phyloP scores from a whole-genome alignment of 805 yeast species.

The Saccharomycopsis babjevae region DNA sequence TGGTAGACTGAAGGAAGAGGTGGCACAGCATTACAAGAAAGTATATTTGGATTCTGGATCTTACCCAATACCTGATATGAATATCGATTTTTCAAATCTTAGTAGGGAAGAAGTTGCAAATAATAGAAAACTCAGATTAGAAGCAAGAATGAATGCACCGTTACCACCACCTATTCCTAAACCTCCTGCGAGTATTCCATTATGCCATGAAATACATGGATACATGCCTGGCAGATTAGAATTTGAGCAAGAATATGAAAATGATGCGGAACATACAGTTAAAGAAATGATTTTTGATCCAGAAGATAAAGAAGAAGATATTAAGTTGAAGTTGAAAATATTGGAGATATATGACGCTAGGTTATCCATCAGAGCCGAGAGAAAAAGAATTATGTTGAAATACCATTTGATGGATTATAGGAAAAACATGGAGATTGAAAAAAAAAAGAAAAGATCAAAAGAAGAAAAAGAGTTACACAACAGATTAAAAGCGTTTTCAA shows the following conservation, averaged over 20 bases:
- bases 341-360: slow-evolving; percentile 85
- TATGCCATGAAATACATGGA: slow-evolving; percentile 95
- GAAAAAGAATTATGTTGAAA: slow-evolving; percentile 70
- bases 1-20: slow-evolving; percentile 84
- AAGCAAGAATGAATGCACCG: slow-evolving; percentile 59
- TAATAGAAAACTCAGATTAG: slow-evolving; percentile 60
- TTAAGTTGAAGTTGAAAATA: slow-evolving; percentile 79
- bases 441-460: slow-evolving; percentile 54
- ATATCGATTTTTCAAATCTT: slow-evolving; percentile 50
- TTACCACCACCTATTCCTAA: slow-evolving; percentile 77
- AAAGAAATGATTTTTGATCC: slow-evolving; percentile 95
- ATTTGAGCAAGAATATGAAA: slow-evolving; percentile 92
- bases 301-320: slow-evolving; percentile 81
- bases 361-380: slow-evolving; percentile 84
- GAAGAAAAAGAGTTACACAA: slow-evolving; percentile 81
- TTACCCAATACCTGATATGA: slow-evolving; percentile 87
- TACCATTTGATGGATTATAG: slow-evolving; percentile 80
- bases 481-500: slow-evolving; percentile 68
- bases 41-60: slow-evolving; percentile 57
- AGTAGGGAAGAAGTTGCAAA: slow-evolving; percentile 61
- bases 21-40: slow-evolving; percentile 67
- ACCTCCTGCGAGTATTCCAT: slow-evolving; percentile 85
- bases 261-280: slow-evolving; percentile 89
- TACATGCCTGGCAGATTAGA: slow-evolving; percentile 98
- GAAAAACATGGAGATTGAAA: slow-evolving; percentile 70